These are phyloP conservation scores for Hymenoscyphus fructigenus DNA, from an alignment of 2,329 filamentous ascomycete species.

Conservation along the genomic window DNA sequence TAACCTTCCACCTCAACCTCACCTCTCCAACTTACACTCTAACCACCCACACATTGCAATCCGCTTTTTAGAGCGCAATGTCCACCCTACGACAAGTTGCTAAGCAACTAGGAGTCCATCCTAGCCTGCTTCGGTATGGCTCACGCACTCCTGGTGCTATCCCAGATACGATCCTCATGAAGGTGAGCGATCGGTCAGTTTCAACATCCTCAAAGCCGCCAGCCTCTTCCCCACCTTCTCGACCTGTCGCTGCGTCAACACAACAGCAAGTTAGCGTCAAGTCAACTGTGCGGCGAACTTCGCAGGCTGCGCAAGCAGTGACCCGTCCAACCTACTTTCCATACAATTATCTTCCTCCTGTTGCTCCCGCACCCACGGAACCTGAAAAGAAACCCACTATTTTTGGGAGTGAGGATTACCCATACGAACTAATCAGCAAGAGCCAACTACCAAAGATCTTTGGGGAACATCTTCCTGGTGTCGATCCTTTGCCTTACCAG, in stretches of 20 bases:
- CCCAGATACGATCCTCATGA: background rate
- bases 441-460: conserved; percentile 3
- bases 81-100: background rate
- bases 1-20: background rate
- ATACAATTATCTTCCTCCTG: no score
- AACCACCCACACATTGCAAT: background rate
- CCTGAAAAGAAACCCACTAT: background rate
- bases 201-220: background rate
- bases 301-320: background rate
- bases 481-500: conserved; percentile 3
- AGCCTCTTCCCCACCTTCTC: background rate
- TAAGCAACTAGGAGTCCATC: background rate
- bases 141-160: background rate
- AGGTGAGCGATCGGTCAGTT: background rate
- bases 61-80: background rate
- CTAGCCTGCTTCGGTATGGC: background rate
- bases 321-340: background rate
- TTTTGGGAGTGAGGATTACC: background rate
- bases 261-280: background rate
- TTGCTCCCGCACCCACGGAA: background rate
- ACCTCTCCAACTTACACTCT: background rate
- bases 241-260: background rate
- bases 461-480: background rate
- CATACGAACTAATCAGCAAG: background rate
- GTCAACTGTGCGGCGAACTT: background rate